Evolutionary conservation across 805 yeast species (phyloP), one percentile per base, ranked within the genome.

Genomic region (Spathaspora girioi): DNA sequence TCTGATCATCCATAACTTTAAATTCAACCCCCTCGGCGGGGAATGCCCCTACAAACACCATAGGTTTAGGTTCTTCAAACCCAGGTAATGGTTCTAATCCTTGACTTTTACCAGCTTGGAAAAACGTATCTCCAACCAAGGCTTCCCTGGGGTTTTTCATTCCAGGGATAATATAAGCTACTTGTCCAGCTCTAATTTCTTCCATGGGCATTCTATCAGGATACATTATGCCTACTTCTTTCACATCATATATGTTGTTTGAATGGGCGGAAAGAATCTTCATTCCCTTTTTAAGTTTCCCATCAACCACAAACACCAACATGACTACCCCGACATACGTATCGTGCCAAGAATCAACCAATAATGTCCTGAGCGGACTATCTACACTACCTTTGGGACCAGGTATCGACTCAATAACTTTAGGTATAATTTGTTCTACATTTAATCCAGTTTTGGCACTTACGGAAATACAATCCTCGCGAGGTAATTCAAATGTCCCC

Each of bases 341-440:
- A 64, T 93, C 98, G 64, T 91, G 94, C 99, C 99, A 93, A 3
- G 97, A 92, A 65, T 93, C 99, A n/a, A 93, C 96, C 46, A 93
- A 73, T 51, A 93, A 80, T 0, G 91, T 88, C 56, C 87, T 80
- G 46, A 87, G 69, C 0, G 92, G 91, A 1, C 63, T 66, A 5
- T 64, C 59, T 0, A 65, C 46, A 17, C 73, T 68, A 5, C 96
- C 96, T 0, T 70, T 65, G 1, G 97, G 97, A 2, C 86, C 71
- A 1, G 96, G 96, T n/a, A 94, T 84, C 41, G 84, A 79, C 56
- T 85, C 87, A 38, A 93, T 80, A 20, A 93, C 84, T 3, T 87
- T 82, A 0, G 98, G 98, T 26, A 93, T 68, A n/a, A 93, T 76
- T 14, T 80, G 62, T 41, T 82, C 89, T 7, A 93, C 93, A 60